phyloP scores from a whole-genome alignment of 2,329 filamentous ascomycete species.

The Talaromyces sp. region DNA sequence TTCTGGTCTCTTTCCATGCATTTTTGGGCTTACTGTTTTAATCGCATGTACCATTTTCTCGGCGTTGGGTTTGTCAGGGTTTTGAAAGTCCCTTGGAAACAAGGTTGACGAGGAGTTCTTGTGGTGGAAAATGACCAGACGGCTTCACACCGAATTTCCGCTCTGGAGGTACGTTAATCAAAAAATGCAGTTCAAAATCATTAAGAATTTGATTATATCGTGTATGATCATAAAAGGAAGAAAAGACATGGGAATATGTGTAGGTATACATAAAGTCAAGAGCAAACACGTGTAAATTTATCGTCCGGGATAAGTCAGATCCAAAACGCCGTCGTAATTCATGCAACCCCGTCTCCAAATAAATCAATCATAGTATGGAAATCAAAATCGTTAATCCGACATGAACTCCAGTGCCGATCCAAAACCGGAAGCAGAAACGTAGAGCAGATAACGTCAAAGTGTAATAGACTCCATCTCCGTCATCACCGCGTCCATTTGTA shows the following conservation, averaged over 20 bases:
- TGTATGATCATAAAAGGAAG: background rate
- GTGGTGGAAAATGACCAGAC: background rate
- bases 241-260: background rate
- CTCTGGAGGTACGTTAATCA: background rate
- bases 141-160: background rate
- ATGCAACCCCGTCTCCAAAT: background rate
- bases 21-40: background rate
- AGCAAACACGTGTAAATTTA: background rate
- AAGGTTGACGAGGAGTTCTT: background rate
- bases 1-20: background rate
- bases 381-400: background rate
- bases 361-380: background rate
- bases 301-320: background rate
- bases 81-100: background rate
- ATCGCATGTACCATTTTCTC: background rate
- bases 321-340: constrained; percentile 2
- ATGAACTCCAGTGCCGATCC: background rate
- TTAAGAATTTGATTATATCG: background rate
- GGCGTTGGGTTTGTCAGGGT: background rate
- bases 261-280: background rate
- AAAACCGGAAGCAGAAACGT: background rate
- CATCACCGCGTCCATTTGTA: constrained; percentile 84
- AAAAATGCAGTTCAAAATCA: background rate
- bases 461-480: constrained; percentile 66
- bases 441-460: constrained; percentile 25